phyloP scores from a whole-genome alignment of 2,329 filamentous ascomycete genomes.

The Paraphoma sp. region DNA sequence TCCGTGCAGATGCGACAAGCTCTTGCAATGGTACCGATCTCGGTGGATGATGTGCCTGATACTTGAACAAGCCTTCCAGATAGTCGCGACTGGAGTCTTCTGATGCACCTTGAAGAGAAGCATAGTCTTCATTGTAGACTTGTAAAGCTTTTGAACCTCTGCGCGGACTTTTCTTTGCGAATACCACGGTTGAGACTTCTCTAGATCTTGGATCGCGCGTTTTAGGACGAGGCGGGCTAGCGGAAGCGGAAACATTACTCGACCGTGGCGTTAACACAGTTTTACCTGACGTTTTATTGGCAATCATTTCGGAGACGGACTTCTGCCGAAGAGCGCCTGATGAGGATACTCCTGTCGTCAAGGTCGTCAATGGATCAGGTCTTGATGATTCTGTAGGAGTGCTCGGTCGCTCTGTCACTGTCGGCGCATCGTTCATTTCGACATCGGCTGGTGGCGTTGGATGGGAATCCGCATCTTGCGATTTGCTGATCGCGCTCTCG shows the following conservation, averaged over 20 bases:
- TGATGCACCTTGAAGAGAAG: slow-evolving; percentile 54
- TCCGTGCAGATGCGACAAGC: slow-evolving; percentile 81
- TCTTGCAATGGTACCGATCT: slow-evolving; percentile 66
- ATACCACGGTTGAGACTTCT: slow-evolving; percentile 77
- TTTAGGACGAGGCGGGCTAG: slow-evolving; percentile 32
- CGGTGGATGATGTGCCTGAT: slow-evolving; percentile 63
- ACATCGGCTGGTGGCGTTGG: slow-evolving; percentile 47
- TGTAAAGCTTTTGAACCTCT: slow-evolving; percentile 40
- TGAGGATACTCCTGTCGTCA: slow-evolving; percentile 73
- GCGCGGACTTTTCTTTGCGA: slow-evolving; percentile 66
- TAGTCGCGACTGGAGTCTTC: slow-evolving; percentile 63
- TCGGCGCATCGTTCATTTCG: slow-evolving; percentile 40
- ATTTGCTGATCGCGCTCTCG: slow-evolving; percentile 22
- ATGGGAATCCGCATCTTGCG: slow-evolving; percentile 26
- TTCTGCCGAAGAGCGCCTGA: slow-evolving; percentile 75
- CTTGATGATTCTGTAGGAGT: slow-evolving; percentile 33
- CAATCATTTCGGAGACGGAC: slow-evolving; percentile 75
- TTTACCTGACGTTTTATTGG: slow-evolving; percentile 60
- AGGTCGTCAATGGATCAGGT: slow-evolving; percentile 69
- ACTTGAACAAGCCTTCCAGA: slow-evolving; percentile 66
- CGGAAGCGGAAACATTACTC: slow-evolving; percentile 33
- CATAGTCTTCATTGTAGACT: slow-evolving; percentile 48
- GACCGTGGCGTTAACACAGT: slow-evolving; percentile 50
- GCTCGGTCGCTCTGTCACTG: slow-evolving; percentile 8
- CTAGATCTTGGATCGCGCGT: slow-evolving; percentile 55